phyloP scores from a whole-genome alignment of 495 filamentous ascomycete genomes.

The Evansstolkia leycettana region DNA sequence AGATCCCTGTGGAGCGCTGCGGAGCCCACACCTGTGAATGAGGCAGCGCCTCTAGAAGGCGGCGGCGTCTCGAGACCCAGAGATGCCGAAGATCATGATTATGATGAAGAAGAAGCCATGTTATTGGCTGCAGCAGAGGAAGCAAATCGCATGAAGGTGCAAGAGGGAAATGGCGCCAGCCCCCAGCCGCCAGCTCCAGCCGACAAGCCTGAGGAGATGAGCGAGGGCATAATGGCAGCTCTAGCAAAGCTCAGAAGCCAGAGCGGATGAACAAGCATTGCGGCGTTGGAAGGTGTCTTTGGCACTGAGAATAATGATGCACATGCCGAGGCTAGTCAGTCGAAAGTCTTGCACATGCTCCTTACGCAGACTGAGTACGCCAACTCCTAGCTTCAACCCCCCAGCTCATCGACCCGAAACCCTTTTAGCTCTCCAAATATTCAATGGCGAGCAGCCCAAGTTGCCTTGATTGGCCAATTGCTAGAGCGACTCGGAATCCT shows the following conservation, averaged over 20 bases:
- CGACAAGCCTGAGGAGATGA: slow-evolving; percentile 16
- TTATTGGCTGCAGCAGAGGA: slow-evolving; percentile 9
- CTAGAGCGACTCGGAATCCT: too few species aligned
- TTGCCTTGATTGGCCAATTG: too few species aligned
- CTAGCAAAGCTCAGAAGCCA: slow-evolving; percentile 39
- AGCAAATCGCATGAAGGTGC: background rate
- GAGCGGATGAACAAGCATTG: slow-evolving; percentile 5
- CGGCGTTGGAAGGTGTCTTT: too few species aligned
- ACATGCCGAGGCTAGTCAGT: too few species aligned
- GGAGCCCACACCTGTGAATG: too few species aligned
- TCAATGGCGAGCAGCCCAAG: too few species aligned
- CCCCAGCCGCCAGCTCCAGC: background rate
- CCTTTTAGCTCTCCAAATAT: too few species aligned
- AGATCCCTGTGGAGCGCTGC: slow-evolving; percentile 3
- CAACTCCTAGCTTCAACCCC: too few species aligned
- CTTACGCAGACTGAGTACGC: too few species aligned
- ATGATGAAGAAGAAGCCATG: slow-evolving; percentile 28
- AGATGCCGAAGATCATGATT: slow-evolving; percentile 16
- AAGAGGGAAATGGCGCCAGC: background rate
- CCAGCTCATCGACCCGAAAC: too few species aligned
- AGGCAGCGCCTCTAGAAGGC: background rate
- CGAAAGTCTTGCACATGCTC: too few species aligned
- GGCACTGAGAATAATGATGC: too few species aligned
- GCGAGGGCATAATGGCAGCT: slow-evolving; percentile 44
- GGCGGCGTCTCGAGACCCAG: slow-evolving; percentile 24